A percentile compares a stretch with the other conserved stretches of the same genome.
Evolutionary conservation across 805 yeast genomes (phyloP).

Genomic region (Candida golubevii): DNA sequence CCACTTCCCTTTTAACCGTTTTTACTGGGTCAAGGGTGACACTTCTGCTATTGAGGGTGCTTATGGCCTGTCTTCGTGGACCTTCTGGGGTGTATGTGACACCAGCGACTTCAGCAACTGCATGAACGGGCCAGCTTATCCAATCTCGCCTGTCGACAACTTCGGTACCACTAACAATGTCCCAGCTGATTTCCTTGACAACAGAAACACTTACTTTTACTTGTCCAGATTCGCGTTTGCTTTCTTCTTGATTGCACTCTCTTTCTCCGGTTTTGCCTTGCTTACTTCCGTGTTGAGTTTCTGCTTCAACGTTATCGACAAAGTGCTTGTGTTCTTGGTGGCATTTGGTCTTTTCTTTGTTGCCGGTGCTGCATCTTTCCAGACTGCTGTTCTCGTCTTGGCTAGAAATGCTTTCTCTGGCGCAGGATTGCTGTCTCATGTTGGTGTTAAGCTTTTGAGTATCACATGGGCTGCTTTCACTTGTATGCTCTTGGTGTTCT

Average conservation of each 20-base stretch:
- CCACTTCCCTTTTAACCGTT: conserved; percentile 37
- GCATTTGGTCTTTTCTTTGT: conserved; percentile 49
- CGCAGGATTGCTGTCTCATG: conserved; percentile 39
- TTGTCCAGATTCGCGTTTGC: conserved; percentile 65
- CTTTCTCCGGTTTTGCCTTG: conserved; percentile 60
- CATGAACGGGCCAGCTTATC: conserved; percentile 66
- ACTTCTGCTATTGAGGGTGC: conserved; percentile 55
- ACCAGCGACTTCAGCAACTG: conserved; percentile 52
- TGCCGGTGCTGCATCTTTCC: conserved; percentile 61
- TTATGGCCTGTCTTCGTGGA: conserved; percentile 64
- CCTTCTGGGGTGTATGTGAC: conserved; percentile 69
- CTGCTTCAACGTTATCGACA: conserved; percentile 53
- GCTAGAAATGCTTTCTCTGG: conserved; percentile 64
- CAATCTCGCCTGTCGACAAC: conserved; percentile 78
- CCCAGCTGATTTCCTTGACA: conserved; percentile 49
- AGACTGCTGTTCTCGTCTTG: conserved; percentile 75
- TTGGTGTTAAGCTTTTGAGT: conserved; percentile 60
- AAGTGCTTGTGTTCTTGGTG: conserved; percentile 49
- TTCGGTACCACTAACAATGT: conserved; percentile 51
- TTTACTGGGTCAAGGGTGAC: conserved; percentile 79
- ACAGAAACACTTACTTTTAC: conserved; percentile 58
- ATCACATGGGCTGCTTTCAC: conserved; percentile 69
- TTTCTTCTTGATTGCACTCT: conserved; percentile 54
- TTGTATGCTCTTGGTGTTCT: conserved; percentile 45
- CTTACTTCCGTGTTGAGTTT: conserved; percentile 51